phyloP scores from a whole-genome alignment of 352 stramenopile genomes.

The Globisporangium polare region DNA sequence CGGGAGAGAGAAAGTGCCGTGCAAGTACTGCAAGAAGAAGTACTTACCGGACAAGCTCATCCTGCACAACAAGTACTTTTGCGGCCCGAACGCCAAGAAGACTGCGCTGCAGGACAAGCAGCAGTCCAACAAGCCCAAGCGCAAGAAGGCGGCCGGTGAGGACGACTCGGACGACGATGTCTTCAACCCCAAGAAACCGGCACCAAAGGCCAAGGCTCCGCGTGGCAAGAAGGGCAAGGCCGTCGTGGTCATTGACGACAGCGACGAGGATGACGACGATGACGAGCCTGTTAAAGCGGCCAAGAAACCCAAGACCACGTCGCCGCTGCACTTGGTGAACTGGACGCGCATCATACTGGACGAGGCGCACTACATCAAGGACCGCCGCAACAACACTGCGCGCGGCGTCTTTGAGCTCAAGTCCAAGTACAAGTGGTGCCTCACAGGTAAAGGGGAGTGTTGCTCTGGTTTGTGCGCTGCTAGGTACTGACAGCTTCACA shows the following conservation, averaged over 20 bases:
- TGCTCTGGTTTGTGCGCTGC: not conserved
- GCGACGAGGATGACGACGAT: slow-evolving; percentile 29
- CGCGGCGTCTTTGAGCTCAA: slow-evolving; percentile 96
- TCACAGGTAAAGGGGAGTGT: slow-evolving; percentile 85
- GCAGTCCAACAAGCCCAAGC: slow-evolving; percentile 45
- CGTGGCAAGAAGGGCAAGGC: slow-evolving; percentile 29
- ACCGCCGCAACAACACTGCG: slow-evolving; percentile 92
- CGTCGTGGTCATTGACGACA: slow-evolving; percentile 26
- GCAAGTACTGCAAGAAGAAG: slow-evolving; percentile 94
- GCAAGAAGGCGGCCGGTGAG: slow-evolving; percentile 60
- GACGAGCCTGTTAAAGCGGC: slow-evolving; percentile 16
- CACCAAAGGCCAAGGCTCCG: slow-evolving; percentile 27
- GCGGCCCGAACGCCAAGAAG: slow-evolving; percentile 93
- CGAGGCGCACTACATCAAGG: slow-evolving; percentile 96
- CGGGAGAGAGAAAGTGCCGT: slow-evolving; percentile 77
- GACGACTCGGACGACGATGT: slow-evolving; percentile 36
- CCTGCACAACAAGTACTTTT: slow-evolving; percentile 98
- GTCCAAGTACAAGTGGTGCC: slow-evolving; percentile 96
- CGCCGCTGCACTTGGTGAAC: slow-evolving; percentile 91
- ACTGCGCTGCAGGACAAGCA: slow-evolving; percentile 91
- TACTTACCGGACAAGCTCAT: slow-evolving; percentile 94
- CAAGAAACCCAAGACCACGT: slow-evolving; percentile 45
- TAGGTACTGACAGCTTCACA: too few relatives aligned
- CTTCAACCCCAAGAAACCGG: slow-evolving; percentile 53
- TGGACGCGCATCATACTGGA: slow-evolving; percentile 98